phyloP scores from a whole-genome alignment of 75 land plant species.

The Sequoia sempervirens region DNA sequence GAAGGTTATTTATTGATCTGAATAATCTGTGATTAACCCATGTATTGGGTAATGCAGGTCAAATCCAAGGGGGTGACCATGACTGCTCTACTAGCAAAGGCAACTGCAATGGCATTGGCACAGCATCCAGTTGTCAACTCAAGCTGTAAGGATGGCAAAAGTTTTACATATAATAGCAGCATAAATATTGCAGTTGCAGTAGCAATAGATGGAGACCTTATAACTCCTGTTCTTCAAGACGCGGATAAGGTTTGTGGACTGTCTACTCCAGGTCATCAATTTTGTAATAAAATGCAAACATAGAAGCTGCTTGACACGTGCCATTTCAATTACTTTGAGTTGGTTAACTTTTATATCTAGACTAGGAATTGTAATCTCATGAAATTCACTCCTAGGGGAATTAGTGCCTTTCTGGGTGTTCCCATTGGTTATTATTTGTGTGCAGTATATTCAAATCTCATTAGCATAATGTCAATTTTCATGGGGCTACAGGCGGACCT shows the following conservation, averaged over 20 bases:
- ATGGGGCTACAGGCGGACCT: conserved; percentile 64
- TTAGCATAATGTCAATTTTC: conserved; percentile 1
- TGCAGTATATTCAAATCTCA: background rate
- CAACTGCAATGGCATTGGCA: conserved; percentile 84
- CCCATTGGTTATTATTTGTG: background rate
- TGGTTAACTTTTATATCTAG: background rate
- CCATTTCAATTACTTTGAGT: background rate
- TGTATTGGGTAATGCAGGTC: conserved; percentile 37
- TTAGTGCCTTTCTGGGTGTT: background rate
- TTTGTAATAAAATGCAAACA: background rate
- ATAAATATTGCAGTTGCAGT: conserved; percentile 98
- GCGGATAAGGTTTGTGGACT: conserved; percentile 77
- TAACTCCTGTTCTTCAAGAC: conserved; percentile 95
- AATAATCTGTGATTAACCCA: background rate
- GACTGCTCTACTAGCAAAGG: conserved; percentile 96
- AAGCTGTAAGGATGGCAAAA: conserved; percentile 93
- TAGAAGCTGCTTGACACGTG: background rate
- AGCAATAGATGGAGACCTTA: conserved; percentile 92
- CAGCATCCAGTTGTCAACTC: conserved; percentile 95
- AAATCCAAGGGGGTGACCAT: conserved; percentile 98
- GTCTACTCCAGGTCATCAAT: too few relatives aligned
- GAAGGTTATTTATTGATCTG: background rate
- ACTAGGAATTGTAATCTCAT: background rate
- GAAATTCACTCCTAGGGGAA: background rate
- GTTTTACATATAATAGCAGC: conserved; percentile 73